A percentile compares a stretch with the other conserved stretches of the same genome.
phyloP scores from a whole-genome alignment of 345 rosid genomes.

The Viola odorata region DNA sequence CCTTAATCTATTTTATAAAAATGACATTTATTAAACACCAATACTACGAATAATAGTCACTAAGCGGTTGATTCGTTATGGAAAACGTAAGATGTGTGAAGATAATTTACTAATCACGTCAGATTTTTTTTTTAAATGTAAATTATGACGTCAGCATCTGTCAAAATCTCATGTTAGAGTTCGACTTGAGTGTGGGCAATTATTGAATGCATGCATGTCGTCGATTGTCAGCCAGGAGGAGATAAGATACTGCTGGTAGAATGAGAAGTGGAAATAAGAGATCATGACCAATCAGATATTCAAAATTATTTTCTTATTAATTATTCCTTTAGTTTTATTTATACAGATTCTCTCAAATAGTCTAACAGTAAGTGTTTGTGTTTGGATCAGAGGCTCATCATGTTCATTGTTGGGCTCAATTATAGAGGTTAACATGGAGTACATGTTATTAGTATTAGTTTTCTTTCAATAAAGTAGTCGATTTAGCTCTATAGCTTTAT shows the following conservation, averaged over 20 bases:
- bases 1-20: too few species aligned
- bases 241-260: too few species aligned
- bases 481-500: too few species aligned
- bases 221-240: background rate
- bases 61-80: too few species aligned
- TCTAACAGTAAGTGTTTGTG: background rate
- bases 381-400: background rate
- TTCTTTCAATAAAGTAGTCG: too few species aligned
- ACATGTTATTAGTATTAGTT: too few species aligned
- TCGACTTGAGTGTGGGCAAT: background rate
- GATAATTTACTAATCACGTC: too few species aligned
- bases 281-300: background rate
- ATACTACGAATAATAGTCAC: too few species aligned
- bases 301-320: background rate
- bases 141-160: background rate
- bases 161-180: conserved; percentile 2
- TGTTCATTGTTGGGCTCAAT: conserved; percentile 5
- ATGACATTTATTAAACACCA: too few species aligned
- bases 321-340: too few species aligned
- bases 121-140: too few species aligned
- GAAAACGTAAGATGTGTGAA: too few species aligned
- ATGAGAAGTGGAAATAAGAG: background rate
- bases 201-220: background rate
- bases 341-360: background rate
- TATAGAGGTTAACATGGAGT: background rate